Evolutionary conservation across 371 early-diverging fungal species (phyloP), one percentile per base, ranked within the genome.

Genomic region (Actinomortierella ambigua): DNA sequence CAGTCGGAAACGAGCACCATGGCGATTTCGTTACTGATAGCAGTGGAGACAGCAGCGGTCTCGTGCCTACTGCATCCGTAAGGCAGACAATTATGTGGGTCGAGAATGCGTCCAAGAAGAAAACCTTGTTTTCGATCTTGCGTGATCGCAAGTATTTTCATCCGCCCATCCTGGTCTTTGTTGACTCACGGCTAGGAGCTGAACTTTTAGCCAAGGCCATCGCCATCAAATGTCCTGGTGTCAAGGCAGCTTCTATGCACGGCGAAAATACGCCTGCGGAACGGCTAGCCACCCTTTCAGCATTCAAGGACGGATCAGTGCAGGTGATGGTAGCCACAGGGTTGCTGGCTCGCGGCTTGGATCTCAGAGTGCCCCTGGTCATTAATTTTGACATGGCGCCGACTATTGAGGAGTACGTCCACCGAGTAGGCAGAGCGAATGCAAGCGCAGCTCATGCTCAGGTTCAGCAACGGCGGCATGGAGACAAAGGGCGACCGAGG

Each of bases 71-170:
- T 14, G 69, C 76, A 27, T 55, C 77, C 34, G 82, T 88, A 59
- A 81, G 82, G 29, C 88, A 88, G 53, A 88, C 88, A 0, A 59
- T 88, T 22, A 51, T 88, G 27, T 88, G 88, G 88, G 85, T 88
- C 1, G 86, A 86, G 39, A 85, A 86, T 57, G 75, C 70, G 3
- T 84, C 84, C 46, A 88, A 88, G 63, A 77, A 82, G 55, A 88
- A 88, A 44, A 76, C 79, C 20, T 63, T 88, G 0, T 75, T 84
- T 39, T 83, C 84, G 22, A 79, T 88, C 41, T 65, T 88, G 17
- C 79, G 64, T 22, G 80, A 88, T 41, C 82, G 85, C 18, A 82
- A 78, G 22, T 86, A 86, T 47, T 84, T 79, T 54, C 69, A 71
- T 1, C 81, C 85, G 7, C 88, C 86, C 5, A 77, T 82, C 5